Evolutionary conservation across 495 filamentous ascomycete species (phyloP).

Genomic region (Aspergillus indologenus): DNA sequence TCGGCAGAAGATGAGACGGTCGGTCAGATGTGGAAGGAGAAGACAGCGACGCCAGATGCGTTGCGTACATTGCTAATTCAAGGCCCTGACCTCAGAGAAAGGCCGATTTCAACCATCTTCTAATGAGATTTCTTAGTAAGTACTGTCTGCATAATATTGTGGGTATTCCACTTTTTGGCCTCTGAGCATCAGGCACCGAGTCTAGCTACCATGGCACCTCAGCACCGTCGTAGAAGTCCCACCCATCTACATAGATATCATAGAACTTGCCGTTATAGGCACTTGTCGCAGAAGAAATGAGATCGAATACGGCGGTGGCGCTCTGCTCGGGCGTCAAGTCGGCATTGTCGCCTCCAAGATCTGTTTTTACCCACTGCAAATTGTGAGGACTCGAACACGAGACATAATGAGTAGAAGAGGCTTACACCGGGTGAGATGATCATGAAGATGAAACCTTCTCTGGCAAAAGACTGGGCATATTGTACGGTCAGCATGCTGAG

Average conservation of each 20-base stretch:
- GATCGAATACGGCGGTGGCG: background rate
- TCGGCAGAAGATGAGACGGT: too few species aligned
- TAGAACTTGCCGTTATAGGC: background rate
- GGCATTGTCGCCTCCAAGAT: background rate
- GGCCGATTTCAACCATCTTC: too few species aligned
- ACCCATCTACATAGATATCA: background rate
- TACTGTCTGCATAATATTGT: too few species aligned
- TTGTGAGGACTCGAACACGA: background rate
- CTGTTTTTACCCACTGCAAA: background rate
- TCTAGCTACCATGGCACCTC: background rate
- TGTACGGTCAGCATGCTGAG: slow-evolving; percentile 41
- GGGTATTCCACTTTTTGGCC: too few species aligned
- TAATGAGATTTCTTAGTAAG: too few species aligned
- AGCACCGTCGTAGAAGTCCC: background rate
- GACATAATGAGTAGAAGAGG: background rate
- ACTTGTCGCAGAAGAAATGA: background rate
- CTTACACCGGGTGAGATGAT: slow-evolving; percentile 29
- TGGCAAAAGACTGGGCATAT: slow-evolving; percentile 30
- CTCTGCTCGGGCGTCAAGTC: background rate
- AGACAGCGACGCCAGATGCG: too few species aligned
- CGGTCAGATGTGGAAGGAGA: too few species aligned
- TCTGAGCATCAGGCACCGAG: too few species aligned
- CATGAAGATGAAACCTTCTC: slow-evolving; percentile 34
- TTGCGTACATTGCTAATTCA: too few species aligned
- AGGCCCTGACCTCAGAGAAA: too few species aligned